phyloP scores from a whole-genome alignment of 805 yeast species.

The Saturnispora saitoi region DNA sequence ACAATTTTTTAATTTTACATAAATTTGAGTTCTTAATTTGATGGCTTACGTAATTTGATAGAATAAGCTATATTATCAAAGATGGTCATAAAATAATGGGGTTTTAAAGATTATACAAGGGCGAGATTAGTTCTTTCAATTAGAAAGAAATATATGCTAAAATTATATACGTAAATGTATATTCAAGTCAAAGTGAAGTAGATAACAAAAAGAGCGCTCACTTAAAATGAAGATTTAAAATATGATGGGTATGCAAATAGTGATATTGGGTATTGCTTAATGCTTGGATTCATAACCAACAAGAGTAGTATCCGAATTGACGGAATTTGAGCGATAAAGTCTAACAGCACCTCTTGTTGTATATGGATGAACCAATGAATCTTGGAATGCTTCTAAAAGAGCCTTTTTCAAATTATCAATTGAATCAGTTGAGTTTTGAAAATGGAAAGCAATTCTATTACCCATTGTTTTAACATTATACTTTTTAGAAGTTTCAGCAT shows the following conservation, averaged over 20 bases:
- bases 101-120: background rate
- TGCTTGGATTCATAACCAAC: constrained; percentile 3
- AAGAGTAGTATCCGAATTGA: constrained; percentile 5
- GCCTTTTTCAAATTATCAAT: constrained; percentile 50
- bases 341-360: constrained; percentile 14
- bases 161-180: background rate
- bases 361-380: constrained; percentile 46
- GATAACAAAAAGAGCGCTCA: background rate
- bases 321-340: constrained; percentile 10
- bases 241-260: background rate
- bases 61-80: background rate
- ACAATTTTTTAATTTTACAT: too few species aligned
- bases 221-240: background rate
- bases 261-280: background rate
- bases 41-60: background rate
- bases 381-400: constrained; percentile 46
- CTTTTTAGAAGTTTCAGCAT: constrained; percentile 35
- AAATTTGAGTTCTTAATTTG: too few species aligned
- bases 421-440: constrained; percentile 49
- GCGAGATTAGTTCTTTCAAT: background rate
- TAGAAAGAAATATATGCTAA: background rate
- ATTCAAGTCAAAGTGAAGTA: background rate
- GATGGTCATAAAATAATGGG: background rate
- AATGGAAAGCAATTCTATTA: constrained; percentile 74
- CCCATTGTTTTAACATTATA: constrained; percentile 59